These are phyloP conservation scores for Avena eriantha DNA, from an alignment of 176 grass and related monocot genomes.

Conservation along the genomic window DNA sequence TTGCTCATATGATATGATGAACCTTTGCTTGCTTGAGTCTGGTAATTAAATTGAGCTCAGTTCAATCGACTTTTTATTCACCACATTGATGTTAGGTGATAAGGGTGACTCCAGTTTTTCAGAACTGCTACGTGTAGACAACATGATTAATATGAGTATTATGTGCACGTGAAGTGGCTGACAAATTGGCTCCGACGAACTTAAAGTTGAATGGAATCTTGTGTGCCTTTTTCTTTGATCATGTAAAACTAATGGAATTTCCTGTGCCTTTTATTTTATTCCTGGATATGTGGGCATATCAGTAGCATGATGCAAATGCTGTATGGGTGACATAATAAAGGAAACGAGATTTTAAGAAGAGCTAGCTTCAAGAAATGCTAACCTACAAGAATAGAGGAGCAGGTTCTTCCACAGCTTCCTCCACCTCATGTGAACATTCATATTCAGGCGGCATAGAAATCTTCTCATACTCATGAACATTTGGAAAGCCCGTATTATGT, in stretches of 20 bases:
- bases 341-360: no score
- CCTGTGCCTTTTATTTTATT: background rate
- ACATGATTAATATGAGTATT: background rate
- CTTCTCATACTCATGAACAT: constrained; percentile 51
- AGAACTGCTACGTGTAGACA: background rate
- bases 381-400: constrained; percentile 44
- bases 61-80: background rate
- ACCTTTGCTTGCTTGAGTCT: background rate
- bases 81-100: background rate
- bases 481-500: constrained; percentile 41
- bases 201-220: background rate
- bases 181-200: background rate
- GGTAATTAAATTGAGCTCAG: no score
- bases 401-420: constrained; percentile 46
- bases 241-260: background rate
- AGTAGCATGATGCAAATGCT: no score
- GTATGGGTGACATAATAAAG: no score
- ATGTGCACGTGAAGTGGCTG: background rate
- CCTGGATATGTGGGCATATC: no score
- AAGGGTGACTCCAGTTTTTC: background rate
- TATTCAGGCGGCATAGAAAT: constrained; percentile 41
- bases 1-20: background rate
- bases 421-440: constrained; percentile 48
- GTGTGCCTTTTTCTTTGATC: background rate
- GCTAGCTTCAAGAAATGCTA: no score